These are phyloP conservation scores for Helianthus tuberosus DNA, from an alignment of 129 eudicot species.

Conservation along the genomic window DNA sequence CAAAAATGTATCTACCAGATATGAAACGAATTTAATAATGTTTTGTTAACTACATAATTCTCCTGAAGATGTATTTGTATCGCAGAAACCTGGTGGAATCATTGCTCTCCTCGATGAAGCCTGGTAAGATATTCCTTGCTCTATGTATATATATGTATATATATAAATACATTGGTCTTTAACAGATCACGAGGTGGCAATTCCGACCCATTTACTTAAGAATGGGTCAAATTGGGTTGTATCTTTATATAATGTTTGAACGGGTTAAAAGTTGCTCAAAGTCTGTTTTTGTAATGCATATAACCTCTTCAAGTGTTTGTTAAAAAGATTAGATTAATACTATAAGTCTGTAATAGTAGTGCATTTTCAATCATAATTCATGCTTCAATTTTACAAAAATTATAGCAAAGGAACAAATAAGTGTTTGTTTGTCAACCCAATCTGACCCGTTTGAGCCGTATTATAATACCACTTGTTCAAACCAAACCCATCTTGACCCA, in stretches of 20 bases:
- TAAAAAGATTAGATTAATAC: background rate
- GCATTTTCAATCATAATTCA: background rate
- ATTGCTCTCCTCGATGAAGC: constrained; percentile 98
- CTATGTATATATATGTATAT: constrained; percentile 6
- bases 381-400: background rate
- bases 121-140: constrained; percentile 52
- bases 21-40: background rate
- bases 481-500: background rate
- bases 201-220: background rate
- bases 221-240: background rate
- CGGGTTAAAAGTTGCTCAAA: background rate
- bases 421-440: background rate
- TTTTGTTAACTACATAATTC: constrained; percentile 8
- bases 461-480: background rate
- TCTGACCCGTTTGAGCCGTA: background rate
- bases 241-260: background rate
- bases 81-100: constrained; percentile 99
- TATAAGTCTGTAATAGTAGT: background rate
- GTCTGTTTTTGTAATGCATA: background rate
- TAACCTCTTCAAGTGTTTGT: background rate
- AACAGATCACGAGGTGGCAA: background rate
- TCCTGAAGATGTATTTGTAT: constrained; percentile 24
- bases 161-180: constrained; percentile 8
- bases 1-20: background rate
- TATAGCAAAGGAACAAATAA: background rate